Evolutionary conservation across 768 basidiomycete species (phyloP).

Genomic region (Sporobolomyces pararoseus): DNA sequence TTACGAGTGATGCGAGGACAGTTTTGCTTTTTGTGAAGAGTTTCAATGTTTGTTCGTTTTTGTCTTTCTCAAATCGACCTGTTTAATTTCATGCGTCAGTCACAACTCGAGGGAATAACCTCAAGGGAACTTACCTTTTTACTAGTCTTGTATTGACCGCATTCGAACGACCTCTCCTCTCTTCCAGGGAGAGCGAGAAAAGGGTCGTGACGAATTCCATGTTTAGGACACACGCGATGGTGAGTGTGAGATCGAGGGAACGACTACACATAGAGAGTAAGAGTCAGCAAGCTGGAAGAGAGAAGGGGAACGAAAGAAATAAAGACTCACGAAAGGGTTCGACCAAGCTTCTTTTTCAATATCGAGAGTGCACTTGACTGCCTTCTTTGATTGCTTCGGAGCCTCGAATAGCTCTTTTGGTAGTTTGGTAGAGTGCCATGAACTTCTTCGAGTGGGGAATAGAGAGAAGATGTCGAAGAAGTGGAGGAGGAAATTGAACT

Average conservation of each 20-base stretch:
- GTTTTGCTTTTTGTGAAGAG: no score
- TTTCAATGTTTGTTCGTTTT: not conserved
- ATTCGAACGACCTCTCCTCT: constrained; percentile 4
- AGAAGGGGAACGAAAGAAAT: not conserved
- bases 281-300: not conserved
- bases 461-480: constrained; percentile 5
- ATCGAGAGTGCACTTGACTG: not conserved
- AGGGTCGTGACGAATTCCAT: constrained; percentile 30
- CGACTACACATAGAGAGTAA: not conserved
- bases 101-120: not conserved
- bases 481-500: not conserved
- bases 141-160: not conserved
- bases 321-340: constrained; percentile 11
- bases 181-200: constrained; percentile 26
- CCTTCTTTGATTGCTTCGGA: not conserved
- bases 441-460: constrained; percentile 11
- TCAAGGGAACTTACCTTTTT: not conserved
- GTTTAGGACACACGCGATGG: constrained; percentile 15
- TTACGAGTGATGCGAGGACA: no score
- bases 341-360: constrained; percentile 1
- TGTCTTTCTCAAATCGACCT: constrained; percentile 6
- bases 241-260: constrained; percentile 12
- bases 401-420: constrained; percentile 3
- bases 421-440: not conserved
- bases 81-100: not conserved